These are phyloP conservation scores for Bretziella fagacearum DNA, from an alignment of 2,329 filamentous ascomycete genomes.

Conservation along the genomic window DNA sequence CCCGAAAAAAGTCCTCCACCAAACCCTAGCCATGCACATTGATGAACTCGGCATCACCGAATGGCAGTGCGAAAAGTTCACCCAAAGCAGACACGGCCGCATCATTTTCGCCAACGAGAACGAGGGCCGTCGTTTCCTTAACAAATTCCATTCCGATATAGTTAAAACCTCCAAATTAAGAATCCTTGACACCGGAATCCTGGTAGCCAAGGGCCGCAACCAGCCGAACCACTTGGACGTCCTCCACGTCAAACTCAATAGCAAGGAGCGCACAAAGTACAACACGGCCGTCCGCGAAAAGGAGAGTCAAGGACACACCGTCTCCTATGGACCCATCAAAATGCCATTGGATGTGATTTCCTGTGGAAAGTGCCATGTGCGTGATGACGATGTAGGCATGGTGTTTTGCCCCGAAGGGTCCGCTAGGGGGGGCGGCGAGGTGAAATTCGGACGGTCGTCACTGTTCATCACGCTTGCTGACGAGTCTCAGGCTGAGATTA, in stretches of 20 bases:
- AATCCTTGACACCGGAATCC: constrained; percentile 20
- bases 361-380: constrained; percentile 34
- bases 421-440: constrained; percentile 22
- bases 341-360: constrained; percentile 19
- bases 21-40: constrained; percentile 27
- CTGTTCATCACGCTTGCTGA: constrained; percentile 25
- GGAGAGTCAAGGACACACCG: constrained; percentile 15
- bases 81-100: constrained; percentile 22
- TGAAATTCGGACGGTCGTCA: constrained; percentile 27
- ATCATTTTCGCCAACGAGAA: constrained; percentile 27
- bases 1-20: constrained; percentile 23
- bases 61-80: constrained; percentile 29
- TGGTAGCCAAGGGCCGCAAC: constrained; percentile 22
- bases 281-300: constrained; percentile 13
- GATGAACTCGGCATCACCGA: constrained; percentile 24
- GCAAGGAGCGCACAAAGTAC: constrained; percentile 15
- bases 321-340: constrained; percentile 13
- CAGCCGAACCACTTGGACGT: constrained; percentile 18
- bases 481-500: constrained; percentile 28
- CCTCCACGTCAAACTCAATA: constrained; percentile 18
- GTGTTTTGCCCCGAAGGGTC: constrained; percentile 28
- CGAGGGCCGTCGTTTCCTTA: constrained; percentile 29
- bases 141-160: constrained; percentile 4
- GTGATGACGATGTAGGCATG: constrained; percentile 19
- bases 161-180: constrained; percentile 19